phyloP scores from a whole-genome alignment of 2,329 filamentous ascomycete species.

The Pseudocercospora macadamiae region DNA sequence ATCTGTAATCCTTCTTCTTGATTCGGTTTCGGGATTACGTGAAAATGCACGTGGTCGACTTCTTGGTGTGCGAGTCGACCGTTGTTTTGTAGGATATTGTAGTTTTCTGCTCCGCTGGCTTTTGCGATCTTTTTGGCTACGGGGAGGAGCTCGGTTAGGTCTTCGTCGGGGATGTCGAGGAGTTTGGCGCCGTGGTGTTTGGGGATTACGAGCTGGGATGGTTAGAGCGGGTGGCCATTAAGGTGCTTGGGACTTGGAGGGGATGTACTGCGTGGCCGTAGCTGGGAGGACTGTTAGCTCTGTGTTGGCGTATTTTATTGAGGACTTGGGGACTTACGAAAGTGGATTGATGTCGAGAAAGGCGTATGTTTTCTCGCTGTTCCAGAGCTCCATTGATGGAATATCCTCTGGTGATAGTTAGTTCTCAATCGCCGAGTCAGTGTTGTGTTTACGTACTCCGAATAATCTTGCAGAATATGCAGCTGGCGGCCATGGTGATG shows the following conservation, averaged over 20 bases:
- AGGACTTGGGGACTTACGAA: conserved; percentile 17
- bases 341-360: conserved; percentile 96
- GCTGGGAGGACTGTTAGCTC: conserved; percentile 25
- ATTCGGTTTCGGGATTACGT: conserved; percentile 97
- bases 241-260: conserved; percentile 13
- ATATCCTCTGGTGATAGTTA: conserved; percentile 72
- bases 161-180: conserved; percentile 87
- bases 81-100: conserved; percentile 97
- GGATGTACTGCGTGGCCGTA: conserved; percentile 79
- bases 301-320: not conserved
- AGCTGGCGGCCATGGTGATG: conserved; percentile 57
- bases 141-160: conserved; percentile 79
- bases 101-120: conserved; percentile 76
- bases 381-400: conserved; percentile 93
- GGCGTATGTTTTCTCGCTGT: conserved; percentile 88
- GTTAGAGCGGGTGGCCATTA: conserved; percentile 13
- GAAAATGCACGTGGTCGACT: conserved; percentile 88
- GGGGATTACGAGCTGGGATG: conserved; percentile 82
- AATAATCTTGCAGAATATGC: conserved; percentile 98
- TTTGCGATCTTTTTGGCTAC: conserved; percentile 82
- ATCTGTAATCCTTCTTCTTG: conserved; percentile 76
- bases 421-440: not conserved
- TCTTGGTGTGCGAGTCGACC: conserved; percentile 87
- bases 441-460: conserved; percentile 63
- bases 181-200: conserved; percentile 94